A percentile compares a stretch with the other conserved stretches of the same genome.
Evolutionary conservation across 768 basidiomycete species (phyloP).

Genomic region (Suillus lakei): DNA sequence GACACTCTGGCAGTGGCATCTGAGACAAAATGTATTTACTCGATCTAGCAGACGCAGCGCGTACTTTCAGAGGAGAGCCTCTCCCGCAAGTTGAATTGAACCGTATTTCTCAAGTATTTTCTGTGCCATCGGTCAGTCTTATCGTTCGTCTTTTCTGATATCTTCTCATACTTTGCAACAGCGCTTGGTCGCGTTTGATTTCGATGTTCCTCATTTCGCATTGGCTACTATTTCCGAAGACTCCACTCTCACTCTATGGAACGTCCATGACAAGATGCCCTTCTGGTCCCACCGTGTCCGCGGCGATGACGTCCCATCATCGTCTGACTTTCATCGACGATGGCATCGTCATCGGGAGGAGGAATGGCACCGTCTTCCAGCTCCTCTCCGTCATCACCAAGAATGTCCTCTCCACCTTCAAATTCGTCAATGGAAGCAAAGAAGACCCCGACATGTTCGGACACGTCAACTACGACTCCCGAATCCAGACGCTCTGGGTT

Average conservation of each 20-base stretch:
- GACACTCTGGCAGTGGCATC: conserved; percentile 86
- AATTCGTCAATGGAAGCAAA: conserved; percentile 68
- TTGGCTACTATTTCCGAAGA: conserved; percentile 84
- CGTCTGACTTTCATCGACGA: conserved; percentile 84
- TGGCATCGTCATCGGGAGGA: conserved; percentile 84
- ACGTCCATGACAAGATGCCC: conserved; percentile 73
- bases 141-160: not conserved
- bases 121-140: conserved; percentile 67
- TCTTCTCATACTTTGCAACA: conserved; percentile 32
- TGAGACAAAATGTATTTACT: conserved; percentile 76
- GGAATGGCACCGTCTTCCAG: conserved; percentile 85
- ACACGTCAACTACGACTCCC: conserved; percentile 82
- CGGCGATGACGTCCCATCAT: conserved; percentile 83
- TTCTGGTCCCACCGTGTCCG: conserved; percentile 78
- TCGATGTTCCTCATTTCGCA: conserved; percentile 76
- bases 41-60: conserved; percentile 67
- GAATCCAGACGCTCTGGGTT: conserved; percentile 87
- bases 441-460: conserved; percentile 90
- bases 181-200: conserved; percentile 86
- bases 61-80: conserved; percentile 65
- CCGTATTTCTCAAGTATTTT: conserved; percentile 70
- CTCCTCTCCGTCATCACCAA: conserved; percentile 77
- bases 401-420: conserved; percentile 75
- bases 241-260: conserved; percentile 83
- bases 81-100: conserved; percentile 71